phyloP scores from a whole-genome alignment of 1,284 basidiomycete genomes.

The Cystobasidiaceae sp. region DNA sequence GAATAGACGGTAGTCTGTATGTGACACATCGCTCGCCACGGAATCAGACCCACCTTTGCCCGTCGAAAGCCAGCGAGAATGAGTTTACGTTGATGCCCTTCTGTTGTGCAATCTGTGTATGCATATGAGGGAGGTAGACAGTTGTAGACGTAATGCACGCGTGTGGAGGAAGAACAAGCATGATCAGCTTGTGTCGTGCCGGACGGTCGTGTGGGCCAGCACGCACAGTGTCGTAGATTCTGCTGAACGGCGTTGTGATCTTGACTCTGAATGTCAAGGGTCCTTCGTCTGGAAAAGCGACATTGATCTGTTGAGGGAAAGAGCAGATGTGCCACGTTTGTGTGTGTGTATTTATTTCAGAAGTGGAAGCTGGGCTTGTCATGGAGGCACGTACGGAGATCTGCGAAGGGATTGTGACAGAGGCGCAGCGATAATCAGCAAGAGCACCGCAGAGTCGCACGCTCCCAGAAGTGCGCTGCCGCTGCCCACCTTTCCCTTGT shows the following conservation, averaged over 20 bases:
- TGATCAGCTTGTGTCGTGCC: neutral
- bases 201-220: too few species aligned
- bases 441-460: neutral
- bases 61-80: constrained; percentile 22
- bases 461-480: too few species aligned
- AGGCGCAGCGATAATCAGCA: neutral
- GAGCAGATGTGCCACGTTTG: too few species aligned
- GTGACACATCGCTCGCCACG: neutral
- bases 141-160: neutral
- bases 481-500: constrained; percentile 19
- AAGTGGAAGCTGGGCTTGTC: neutral
- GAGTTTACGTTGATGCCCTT: constrained; percentile 10
- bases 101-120: constrained; percentile 12
- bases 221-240: constrained; percentile 18
- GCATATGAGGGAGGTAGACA: neutral
- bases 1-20: neutral
- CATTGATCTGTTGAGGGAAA: neutral
- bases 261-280: constrained; percentile 16
- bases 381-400: too few species aligned
- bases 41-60: constrained; percentile 2
- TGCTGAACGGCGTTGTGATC: constrained; percentile 15
- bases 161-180: neutral
- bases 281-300: constrained; percentile 11
- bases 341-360: neutral
- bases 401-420: too few species aligned